These are phyloP conservation scores for Vaccinium corymbosum DNA, from an alignment of 148 eudicot genomes.

Conservation along the genomic window DNA sequence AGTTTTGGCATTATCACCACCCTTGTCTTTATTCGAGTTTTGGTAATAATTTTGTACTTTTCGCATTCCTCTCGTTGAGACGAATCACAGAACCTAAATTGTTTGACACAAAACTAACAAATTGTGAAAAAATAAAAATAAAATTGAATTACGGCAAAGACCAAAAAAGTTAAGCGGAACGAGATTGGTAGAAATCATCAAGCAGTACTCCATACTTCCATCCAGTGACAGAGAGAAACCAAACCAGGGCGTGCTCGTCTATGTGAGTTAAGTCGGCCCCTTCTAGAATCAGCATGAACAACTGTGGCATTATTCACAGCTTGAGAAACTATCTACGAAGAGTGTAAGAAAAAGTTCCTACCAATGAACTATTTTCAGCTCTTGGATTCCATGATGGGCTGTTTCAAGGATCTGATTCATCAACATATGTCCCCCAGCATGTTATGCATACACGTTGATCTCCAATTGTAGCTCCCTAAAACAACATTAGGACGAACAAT, in stretches of 20 bases:
- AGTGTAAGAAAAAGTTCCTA: constrained; percentile 22
- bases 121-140: too few species aligned
- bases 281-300: background rate
- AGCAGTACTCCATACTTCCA: background rate
- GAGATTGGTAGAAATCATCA: background rate
- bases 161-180: too few species aligned
- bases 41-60: too few species aligned
- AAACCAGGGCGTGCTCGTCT: background rate
- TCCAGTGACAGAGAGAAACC: background rate
- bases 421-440: constrained; percentile 69
- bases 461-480: constrained; percentile 56
- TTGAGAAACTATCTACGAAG: background rate
- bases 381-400: constrained; percentile 51
- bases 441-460: constrained; percentile 81
- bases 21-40: too few species aligned
- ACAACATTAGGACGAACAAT: background rate
- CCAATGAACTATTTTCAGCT: constrained; percentile 41
- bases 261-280: background rate
- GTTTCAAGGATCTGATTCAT: constrained; percentile 61
- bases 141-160: too few species aligned
- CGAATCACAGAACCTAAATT: too few species aligned
- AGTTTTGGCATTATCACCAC: too few species aligned
- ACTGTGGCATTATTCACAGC: background rate
- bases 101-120: too few species aligned
- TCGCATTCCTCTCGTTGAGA: too few species aligned